A percentile compares a stretch with the other conserved stretches of the same genome.
Conservation (phyloP, 2,329 filamentous ascomycete species). For the Lachnellula hyalina region DNA sequence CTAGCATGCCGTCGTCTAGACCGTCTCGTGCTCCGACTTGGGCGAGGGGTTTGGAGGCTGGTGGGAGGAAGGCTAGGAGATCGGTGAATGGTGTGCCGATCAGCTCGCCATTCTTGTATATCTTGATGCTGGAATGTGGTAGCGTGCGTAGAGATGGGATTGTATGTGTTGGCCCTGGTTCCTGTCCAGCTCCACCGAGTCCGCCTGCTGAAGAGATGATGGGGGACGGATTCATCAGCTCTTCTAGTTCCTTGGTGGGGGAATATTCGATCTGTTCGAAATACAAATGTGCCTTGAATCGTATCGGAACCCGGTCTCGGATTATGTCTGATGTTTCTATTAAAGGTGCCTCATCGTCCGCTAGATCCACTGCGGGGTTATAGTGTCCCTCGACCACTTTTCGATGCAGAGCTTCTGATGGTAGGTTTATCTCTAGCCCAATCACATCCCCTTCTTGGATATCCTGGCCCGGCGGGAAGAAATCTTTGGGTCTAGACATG, state of each 20-base stretch:
- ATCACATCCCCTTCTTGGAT: conserved; percentile 90
- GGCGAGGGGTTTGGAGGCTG: conserved; percentile 69
- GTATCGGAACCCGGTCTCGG: conserved; percentile 89
- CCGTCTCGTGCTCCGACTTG: conserved; percentile 76
- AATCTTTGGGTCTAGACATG: conserved; percentile 88
- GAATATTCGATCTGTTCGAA: conserved; percentile 93
- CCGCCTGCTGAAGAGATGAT: conserved; percentile 36
- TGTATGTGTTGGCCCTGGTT: conserved; percentile 67
- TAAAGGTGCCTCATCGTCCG: conserved; percentile 45
- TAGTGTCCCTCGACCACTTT: conserved; percentile 85
- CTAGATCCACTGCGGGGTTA: conserved; percentile 75
- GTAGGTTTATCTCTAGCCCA: conserved; percentile 86
- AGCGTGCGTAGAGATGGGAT: conserved; percentile 75
- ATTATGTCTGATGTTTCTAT: conserved; percentile 73
- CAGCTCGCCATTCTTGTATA: conserved; percentile 87
- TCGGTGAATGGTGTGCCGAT: conserved; percentile 86
- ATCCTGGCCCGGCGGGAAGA: conserved; percentile 73
- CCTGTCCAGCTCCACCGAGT: conserved; percentile 36
- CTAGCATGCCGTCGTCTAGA: conserved; percentile 89
- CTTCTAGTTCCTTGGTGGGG: conserved; percentile 80
- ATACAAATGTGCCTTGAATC: conserved; percentile 88
- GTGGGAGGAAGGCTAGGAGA: conserved; percentile 84
- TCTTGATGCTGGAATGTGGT: conserved; percentile 76
- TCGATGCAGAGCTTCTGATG: conserved; percentile 76
- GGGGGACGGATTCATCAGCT: conserved; percentile 67